Evolutionary conservation across 2,329 filamentous ascomycete genomes (phyloP).

Genomic region (Colletotrichum musae): DNA sequence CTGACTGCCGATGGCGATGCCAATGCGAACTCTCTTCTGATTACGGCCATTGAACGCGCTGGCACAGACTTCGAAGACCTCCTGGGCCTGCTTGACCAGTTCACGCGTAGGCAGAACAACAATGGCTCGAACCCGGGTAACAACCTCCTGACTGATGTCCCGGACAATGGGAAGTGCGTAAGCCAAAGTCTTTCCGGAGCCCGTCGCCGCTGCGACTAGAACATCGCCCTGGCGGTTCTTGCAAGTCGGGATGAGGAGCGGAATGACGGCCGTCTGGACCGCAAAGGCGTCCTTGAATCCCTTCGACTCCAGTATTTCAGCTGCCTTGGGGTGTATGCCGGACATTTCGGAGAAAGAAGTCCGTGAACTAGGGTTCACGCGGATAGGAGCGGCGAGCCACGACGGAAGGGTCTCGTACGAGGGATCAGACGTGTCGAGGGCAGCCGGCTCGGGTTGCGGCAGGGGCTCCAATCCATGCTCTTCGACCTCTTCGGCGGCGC

Average conservation of each 20-base stretch:
- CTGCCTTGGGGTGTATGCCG: slow-evolving; percentile 72
- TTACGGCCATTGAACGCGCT: slow-evolving; percentile 69
- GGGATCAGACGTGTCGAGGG: slow-evolving; percentile 70
- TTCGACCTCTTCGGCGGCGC: slow-evolving; percentile 54
- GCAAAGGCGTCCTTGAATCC: slow-evolving; percentile 82
- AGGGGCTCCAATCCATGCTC: slow-evolving; percentile 84
- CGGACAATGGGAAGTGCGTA: slow-evolving; percentile 91
- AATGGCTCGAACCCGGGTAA: slow-evolving; percentile 81
- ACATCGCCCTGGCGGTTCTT: slow-evolving; percentile 80
- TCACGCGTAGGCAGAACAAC: slow-evolving; percentile 94
- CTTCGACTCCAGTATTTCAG: slow-evolving; percentile 75
- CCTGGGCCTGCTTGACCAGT: slow-evolving; percentile 87
- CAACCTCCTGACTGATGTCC: slow-evolving; percentile 75
- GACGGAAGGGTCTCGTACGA: slow-evolving; percentile 83
- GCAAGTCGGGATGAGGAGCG: slow-evolving; percentile 79
- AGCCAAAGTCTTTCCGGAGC: slow-evolving; percentile 94
- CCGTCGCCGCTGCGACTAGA: slow-evolving; percentile 92
- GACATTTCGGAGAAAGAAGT: slow-evolving; percentile 72
- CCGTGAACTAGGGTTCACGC: slow-evolving; percentile 72
- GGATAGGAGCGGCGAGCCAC: slow-evolving; percentile 86
- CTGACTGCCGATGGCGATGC: slow-evolving; percentile 86
- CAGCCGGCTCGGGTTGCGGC: slow-evolving; percentile 80
- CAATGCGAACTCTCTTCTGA: slow-evolving; percentile 81
- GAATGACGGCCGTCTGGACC: slow-evolving; percentile 84
- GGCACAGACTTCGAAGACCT: slow-evolving; percentile 82